Conservation (phyloP, 2,329 filamentous ascomycete species). For the Coniella lustricola region DNA sequence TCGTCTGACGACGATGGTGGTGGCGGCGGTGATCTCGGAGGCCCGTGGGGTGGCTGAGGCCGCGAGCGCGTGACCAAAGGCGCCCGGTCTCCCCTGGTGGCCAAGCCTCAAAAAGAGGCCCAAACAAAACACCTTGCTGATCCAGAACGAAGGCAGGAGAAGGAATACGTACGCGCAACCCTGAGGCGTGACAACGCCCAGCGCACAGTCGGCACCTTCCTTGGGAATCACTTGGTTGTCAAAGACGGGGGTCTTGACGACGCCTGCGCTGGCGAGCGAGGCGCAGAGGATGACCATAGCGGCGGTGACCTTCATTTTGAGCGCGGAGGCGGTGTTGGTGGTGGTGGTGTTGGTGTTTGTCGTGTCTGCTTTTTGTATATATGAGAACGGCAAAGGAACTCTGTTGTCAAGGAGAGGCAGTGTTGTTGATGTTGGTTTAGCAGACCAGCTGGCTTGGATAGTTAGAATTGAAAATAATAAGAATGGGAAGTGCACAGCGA, state of each 20-base stretch:
- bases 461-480: background rate
- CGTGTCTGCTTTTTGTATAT: background rate
- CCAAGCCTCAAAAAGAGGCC: background rate
- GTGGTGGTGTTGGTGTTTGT: no score
- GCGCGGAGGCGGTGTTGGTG: no score
- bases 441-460: constrained; percentile 4
- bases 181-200: constrained; percentile 47
- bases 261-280: constrained; percentile 42
- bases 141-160: background rate
- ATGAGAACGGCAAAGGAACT: no score
- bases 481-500: constrained; percentile 1
- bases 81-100: no score
- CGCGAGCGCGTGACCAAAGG: no score
- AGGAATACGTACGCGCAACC: constrained; percentile 48
- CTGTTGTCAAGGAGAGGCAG: no score
- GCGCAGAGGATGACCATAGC: constrained; percentile 36
- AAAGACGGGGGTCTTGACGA: constrained; percentile 49
- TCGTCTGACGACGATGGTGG: no score
- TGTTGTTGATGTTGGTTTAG: background rate
- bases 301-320: constrained; percentile 34
- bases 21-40: no score
- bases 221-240: constrained; percentile 45
- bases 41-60: no score
- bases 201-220: constrained; percentile 44
- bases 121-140: no score